A percentile compares a stretch with the other conserved stretches of the same genome.
phyloP scores from a whole-genome alignment of 192 early-diverging fungal genomes.

The Coemansia sp. region DNA sequence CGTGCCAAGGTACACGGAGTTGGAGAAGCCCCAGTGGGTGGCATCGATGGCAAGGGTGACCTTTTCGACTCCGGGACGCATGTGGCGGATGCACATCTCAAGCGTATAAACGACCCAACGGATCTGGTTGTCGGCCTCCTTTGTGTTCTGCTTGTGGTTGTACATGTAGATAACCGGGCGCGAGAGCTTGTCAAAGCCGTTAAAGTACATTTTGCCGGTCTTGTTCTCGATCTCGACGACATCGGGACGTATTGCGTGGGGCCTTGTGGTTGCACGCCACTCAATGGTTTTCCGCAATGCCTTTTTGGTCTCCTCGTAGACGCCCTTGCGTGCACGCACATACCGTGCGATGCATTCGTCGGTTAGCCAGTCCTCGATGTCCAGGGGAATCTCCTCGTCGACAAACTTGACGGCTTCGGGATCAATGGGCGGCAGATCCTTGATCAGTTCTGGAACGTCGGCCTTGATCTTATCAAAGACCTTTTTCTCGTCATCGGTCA shows the following conservation, averaged over 20 bases:
- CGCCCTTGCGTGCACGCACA: slow-evolving; percentile 71
- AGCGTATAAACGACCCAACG: slow-evolving; percentile 80
- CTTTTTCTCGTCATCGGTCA: slow-evolving; percentile 34
- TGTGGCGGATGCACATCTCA: slow-evolving; percentile 71
- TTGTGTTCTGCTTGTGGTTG: slow-evolving; percentile 79
- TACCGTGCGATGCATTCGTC: slow-evolving; percentile 69
- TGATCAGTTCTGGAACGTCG: slow-evolving; percentile 46
- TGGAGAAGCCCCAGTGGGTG: slow-evolving; percentile 64
- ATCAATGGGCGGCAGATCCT: slow-evolving; percentile 41
- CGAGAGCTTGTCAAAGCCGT: slow-evolving; percentile 77
- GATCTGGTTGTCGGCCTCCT: slow-evolving; percentile 70
- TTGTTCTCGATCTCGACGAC: slow-evolving; percentile 74
- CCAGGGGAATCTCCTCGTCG: slow-evolving; percentile 39
- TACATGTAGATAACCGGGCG: slow-evolving; percentile 78
- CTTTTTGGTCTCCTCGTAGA: slow-evolving; percentile 61
- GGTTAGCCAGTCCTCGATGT: slow-evolving; percentile 53
- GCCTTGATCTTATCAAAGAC: slow-evolving; percentile 41
- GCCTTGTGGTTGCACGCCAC: slow-evolving; percentile 76
- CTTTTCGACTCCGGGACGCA: slow-evolving; percentile 71
- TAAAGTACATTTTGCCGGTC: slow-evolving; percentile 82
- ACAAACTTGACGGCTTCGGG: slow-evolving; percentile 26
- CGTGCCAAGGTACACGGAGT: slow-evolving; percentile 68
- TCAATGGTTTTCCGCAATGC: slow-evolving; percentile 72
- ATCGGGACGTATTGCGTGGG: slow-evolving; percentile 67
- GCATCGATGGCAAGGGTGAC: slow-evolving; percentile 84